Conservation (phyloP, 2,329 filamentous ascomycete genomes). For the Xylariaceae sp. region DNA sequence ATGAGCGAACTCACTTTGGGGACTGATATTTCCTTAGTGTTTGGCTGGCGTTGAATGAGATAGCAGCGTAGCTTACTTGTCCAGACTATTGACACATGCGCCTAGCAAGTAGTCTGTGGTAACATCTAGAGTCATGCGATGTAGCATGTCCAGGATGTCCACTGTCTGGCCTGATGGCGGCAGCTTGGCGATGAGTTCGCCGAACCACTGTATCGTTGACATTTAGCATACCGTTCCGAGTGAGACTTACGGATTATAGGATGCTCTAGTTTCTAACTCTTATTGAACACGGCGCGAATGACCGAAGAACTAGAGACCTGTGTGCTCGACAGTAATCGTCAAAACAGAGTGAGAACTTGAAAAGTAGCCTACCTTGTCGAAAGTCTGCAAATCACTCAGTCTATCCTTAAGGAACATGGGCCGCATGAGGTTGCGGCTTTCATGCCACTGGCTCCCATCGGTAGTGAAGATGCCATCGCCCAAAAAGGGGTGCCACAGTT, state of each 20-base stretch:
- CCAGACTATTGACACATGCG: slow-evolving; percentile 45
- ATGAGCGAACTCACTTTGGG: slow-evolving; percentile 49
- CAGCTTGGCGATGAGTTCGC: slow-evolving; percentile 29
- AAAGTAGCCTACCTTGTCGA: slow-evolving; percentile 33
- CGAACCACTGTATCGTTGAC: background rate
- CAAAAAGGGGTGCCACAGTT: slow-evolving; percentile 40
- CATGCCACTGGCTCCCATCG: slow-evolving; percentile 47
- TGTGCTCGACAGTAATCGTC: background rate
- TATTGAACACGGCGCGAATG: no score
- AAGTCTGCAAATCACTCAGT: slow-evolving; percentile 46
- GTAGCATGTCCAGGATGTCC: slow-evolving; percentile 59
- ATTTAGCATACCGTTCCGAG: no score
- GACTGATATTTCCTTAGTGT: background rate
- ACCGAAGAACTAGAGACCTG: no score
- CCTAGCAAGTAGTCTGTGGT: slow-evolving; percentile 65
- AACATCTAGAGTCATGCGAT: slow-evolving; percentile 59
- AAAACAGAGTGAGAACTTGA: background rate
- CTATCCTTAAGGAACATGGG: slow-evolving; percentile 38
- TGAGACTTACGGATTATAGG: no score
- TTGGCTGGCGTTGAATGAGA: background rate
- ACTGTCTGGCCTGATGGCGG: slow-evolving; percentile 48
- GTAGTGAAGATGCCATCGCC: slow-evolving; percentile 51
- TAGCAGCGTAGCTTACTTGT: slow-evolving; percentile 30
- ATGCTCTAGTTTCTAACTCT: no score
- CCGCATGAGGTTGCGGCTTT: slow-evolving; percentile 45